Conservation (phyloP, 2,329 filamentous ascomycete species). For the Alternaria ethzedia region DNA sequence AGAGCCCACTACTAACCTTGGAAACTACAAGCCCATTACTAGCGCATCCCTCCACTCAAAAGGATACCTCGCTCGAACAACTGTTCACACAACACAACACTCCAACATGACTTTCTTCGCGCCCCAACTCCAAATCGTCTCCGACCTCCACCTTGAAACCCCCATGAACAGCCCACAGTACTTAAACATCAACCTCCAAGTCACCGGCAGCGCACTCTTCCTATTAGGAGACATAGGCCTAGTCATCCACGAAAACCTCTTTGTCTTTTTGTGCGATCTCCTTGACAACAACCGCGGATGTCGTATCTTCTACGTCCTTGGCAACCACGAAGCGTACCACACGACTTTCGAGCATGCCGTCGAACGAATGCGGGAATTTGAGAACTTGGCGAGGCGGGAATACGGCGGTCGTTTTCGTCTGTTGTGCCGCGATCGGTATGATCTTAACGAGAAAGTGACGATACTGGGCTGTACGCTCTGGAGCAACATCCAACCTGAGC, state of each 20-base stretch:
- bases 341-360: not conserved
- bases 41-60: too few species aligned
- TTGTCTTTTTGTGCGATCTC: not conserved
- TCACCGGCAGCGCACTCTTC: not conserved
- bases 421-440: not conserved
- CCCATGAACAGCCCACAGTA: not conserved
- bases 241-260: not conserved
- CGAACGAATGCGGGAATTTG: not conserved
- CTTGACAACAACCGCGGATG: not conserved
- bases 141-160: not conserved
- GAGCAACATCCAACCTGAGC: not conserved
- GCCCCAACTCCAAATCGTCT: not conserved
- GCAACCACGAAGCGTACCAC: not conserved
- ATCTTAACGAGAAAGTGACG: not conserved
- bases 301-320: not conserved
- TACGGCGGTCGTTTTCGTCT: not conserved
- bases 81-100: not conserved
- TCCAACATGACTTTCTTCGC: not conserved
- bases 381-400: accelerated
- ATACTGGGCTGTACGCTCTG: not conserved
- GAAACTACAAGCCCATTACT: too few species aligned
- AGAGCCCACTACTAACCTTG: too few species aligned
- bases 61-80: too few species aligned
- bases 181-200: not conserved
- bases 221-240: not conserved